Evolutionary conservation across 1,284 basidiomycete species (phyloP).

Genomic region (Singerocomus inundabilis): DNA sequence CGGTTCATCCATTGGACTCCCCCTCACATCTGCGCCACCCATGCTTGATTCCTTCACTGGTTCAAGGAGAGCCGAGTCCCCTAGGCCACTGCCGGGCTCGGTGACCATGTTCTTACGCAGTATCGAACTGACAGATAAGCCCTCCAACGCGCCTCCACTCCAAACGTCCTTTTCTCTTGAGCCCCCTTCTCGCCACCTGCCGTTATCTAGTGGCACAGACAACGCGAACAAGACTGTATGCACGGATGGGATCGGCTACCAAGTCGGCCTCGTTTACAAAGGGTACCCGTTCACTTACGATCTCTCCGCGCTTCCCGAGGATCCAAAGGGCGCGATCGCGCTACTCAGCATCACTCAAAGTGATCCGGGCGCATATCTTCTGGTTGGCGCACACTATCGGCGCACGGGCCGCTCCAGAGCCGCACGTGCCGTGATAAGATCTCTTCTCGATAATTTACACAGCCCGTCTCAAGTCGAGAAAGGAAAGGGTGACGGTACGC

Average conservation of each 20-base stretch:
- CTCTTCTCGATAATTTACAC: constrained; percentile 21
- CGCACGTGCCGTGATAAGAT: constrained; percentile 28
- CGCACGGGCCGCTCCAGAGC: constrained; percentile 33
- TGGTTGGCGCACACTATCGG: constrained; percentile 33
- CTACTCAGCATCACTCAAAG: constrained; percentile 29
- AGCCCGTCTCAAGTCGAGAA: constrained; percentile 12
- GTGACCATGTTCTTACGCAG: constrained; percentile 26
- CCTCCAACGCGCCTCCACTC: constrained; percentile 6
- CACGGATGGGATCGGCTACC: constrained; percentile 11
- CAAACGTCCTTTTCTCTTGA: constrained; percentile 9
- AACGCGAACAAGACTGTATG: background rate
- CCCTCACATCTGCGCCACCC: constrained; percentile 11
- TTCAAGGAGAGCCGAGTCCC: constrained; percentile 10
- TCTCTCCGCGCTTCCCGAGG: constrained; percentile 29
- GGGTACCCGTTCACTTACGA: constrained; percentile 31
- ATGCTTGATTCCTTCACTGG: background rate
- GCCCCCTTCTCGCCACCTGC: constrained; percentile 12
- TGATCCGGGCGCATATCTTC: constrained; percentile 33
- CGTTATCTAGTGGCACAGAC: constrained; percentile 6
- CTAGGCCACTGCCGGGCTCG: constrained; percentile 8
- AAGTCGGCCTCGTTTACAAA: constrained; percentile 26
- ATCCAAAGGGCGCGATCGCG: constrained; percentile 26
- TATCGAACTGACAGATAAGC: constrained; percentile 25
- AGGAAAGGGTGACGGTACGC: constrained; percentile 29
- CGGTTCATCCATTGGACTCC: constrained; percentile 15